These are phyloP conservation scores for Thielaviopsis euricoi DNA, from an alignment of 2,329 filamentous ascomycete species.

Conservation along the genomic window DNA sequence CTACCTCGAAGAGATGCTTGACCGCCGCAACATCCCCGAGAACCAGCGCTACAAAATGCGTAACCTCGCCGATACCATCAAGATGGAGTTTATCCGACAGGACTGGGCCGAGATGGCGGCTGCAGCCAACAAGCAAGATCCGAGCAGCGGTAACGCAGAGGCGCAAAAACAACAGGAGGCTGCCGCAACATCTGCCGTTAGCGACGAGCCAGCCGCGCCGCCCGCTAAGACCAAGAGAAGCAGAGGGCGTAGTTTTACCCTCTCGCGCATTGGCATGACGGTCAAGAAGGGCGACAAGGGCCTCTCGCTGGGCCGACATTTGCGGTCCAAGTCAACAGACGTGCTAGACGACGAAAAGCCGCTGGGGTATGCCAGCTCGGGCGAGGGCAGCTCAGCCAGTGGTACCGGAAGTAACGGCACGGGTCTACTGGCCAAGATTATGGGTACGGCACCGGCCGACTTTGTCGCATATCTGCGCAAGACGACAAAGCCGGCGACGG, in stretches of 20 bases:
- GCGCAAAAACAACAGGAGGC: background rate
- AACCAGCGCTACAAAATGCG: slow-evolving; percentile 93
- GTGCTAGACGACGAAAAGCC: slow-evolving; percentile 46
- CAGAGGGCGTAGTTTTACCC: slow-evolving; percentile 63
- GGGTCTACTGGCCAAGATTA: slow-evolving; percentile 47
- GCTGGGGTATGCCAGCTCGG: slow-evolving; percentile 17
- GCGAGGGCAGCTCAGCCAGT: slow-evolving; percentile 20
- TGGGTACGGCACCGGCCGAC: slow-evolving; percentile 59
- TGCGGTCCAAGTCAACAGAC: slow-evolving; percentile 57
- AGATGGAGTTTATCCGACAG: slow-evolving; percentile 87
- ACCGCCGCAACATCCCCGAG: slow-evolving; percentile 83
- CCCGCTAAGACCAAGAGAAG: slow-evolving; percentile 36
- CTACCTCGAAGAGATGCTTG: slow-evolving; percentile 49
- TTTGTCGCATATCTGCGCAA: slow-evolving; percentile 77
- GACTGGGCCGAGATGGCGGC: slow-evolving; percentile 58
- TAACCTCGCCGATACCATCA: slow-evolving; percentile 72
- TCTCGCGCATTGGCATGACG: slow-evolving; percentile 33
- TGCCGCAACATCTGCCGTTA: background rate
- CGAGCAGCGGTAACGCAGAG: background rate
- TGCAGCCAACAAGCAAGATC: slow-evolving; percentile 15
- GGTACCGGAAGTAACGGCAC: slow-evolving; percentile 35
- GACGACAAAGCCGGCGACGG: slow-evolving; percentile 60
- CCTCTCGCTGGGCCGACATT: slow-evolving; percentile 36
- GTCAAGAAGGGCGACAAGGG: slow-evolving; percentile 43
- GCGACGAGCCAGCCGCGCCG: background rate